Base-by-base conservation (phyloP, 2,329 filamentous ascomycete genomes). In the Colletotrichum tropicicola region DNA sequence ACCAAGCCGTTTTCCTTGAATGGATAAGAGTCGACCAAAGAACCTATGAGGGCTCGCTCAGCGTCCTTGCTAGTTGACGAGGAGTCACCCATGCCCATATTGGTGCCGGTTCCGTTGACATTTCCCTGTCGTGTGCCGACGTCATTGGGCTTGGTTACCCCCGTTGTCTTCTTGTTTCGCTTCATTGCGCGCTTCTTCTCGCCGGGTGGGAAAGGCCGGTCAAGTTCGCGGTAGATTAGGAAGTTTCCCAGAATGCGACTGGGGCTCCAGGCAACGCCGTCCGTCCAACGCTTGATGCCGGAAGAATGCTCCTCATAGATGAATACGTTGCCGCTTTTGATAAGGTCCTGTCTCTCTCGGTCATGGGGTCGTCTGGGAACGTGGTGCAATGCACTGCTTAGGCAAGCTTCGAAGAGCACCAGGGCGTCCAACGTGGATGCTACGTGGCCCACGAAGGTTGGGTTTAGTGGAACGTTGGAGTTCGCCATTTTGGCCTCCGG, bases 251-350 rank as follows among this genome's bases (percentile, higher is more conserved):
- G 83, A 49, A 97, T 95, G 15, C 92, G 90, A 76, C 91, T 97
- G 0, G 94, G 94, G 70, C 92, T 97, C 94, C 94, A 98, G 6
- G 91, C 90, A 10, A 95, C 88, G 13, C 94, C 94, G 70, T 98
- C 94, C 0, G 94, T 97, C 94, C 94, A 98, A 59, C 94, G 86
- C 80, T 97, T 97, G 79, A 97, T 97, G 5, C 93, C 93, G 0
- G 94, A 97, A 0, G 92, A 90, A 66, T 93, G 91, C 75, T 97
- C 93, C 73, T 97, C 93, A 76, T 97, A 98, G 69, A 97, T 92
- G 78, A 97, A 96, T 48, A 97, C 87, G 69, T 91, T 91, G 35
- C 94, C 94, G 70, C 93, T 97, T 69, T 87, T 87, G 73, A 97
- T 96, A 54, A 97, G 86, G 19, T 88, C 84, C 23, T 84, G 83